Evolutionary conservation across 1,284 basidiomycete genomes (phyloP), one percentile per base, ranked within the genome.

Genomic region (Leucoagaricus sp.): DNA sequence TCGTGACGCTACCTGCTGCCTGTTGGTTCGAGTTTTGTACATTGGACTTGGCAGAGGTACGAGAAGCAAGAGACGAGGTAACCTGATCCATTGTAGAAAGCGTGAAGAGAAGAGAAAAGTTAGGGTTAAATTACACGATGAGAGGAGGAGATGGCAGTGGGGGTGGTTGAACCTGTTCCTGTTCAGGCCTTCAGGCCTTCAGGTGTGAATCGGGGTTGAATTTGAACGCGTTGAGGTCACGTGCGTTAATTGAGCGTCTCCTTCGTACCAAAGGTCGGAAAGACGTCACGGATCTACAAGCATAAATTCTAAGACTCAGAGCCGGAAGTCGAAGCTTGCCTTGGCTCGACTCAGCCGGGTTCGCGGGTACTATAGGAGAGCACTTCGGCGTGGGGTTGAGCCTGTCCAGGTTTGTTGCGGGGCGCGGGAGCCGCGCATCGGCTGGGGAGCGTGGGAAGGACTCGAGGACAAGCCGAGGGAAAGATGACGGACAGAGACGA

Each of bases 1-100:
- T 92, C 41, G 89, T 87, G 53, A 92, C 90, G 65, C 87, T 91
- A 38, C 88, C 89, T 13, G 83, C 79, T 40, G 74, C 77, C 64
- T 86, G 85, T 26, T 76, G 74, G 33, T 80, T 70, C 1, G 79
- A 72, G 17, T 81, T 79, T 7, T 83, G 61, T 1, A 79, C 73
- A 49, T 79, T 72, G 2, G 84, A 73, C 69, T 91, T 87, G 58
- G 76, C 72, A 26, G 83, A 68, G 2, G 77, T 68, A 63, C 84
- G 76, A 56, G 84, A 73, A 42, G 86, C 84, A 42, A 87, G 79
- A 49, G 86, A 82, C 19, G 84, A 76, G 1, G 85, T 87, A 65
- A 89, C 76, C 71, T 90, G 88, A 66, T 90, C 88, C 88, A 91
- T 90, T 45, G 50, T 61, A 8, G 9, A 50, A 49, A 54, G 42